Percentiles rank a stretch among this genome's conserved stretches.
phyloP scores from a whole-genome alignment of 164 flowering plant genomes.

The Magnolia sinica region DNA sequence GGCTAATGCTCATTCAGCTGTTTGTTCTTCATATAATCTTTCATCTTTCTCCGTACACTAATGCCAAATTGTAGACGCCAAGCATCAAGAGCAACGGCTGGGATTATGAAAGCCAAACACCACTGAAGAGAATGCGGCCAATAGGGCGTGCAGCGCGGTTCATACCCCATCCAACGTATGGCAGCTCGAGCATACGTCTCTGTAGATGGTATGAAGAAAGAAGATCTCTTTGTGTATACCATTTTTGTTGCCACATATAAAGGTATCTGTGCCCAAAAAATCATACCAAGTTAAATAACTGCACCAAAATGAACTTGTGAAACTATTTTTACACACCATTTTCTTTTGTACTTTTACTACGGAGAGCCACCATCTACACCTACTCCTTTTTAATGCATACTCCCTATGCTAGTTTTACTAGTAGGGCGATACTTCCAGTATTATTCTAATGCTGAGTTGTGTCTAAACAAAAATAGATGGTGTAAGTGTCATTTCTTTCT shows the following conservation, averaged over 20 bases:
- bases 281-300: not conserved
- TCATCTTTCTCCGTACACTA: constrained; percentile 60
- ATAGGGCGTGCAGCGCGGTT: constrained; percentile 89
- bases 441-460: too few species aligned
- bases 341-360: too few species aligned
- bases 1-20: too few species aligned
- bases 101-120: constrained; percentile 41
- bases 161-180: constrained; percentile 73
- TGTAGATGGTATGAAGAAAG: constrained; percentile 82
- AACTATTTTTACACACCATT: too few species aligned
- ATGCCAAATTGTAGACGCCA: constrained; percentile 64
- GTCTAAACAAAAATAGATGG: too few species aligned
- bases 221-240: constrained; percentile 78
- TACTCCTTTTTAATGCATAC: too few species aligned
- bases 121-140: constrained; percentile 83
- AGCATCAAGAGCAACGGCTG: constrained; percentile 55
- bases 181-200: constrained; percentile 76
- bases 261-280: constrained; percentile 58
- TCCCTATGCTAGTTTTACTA: too few species aligned
- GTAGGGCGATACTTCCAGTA: too few species aligned
- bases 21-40: constrained; percentile 42
- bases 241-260: constrained; percentile 88
- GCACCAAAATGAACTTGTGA: too few species aligned
- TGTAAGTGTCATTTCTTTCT: too few species aligned
- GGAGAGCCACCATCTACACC: too few species aligned